Conservation (phyloP, 1,284 basidiomycete species). For the Schizopora paradoxa region DNA sequence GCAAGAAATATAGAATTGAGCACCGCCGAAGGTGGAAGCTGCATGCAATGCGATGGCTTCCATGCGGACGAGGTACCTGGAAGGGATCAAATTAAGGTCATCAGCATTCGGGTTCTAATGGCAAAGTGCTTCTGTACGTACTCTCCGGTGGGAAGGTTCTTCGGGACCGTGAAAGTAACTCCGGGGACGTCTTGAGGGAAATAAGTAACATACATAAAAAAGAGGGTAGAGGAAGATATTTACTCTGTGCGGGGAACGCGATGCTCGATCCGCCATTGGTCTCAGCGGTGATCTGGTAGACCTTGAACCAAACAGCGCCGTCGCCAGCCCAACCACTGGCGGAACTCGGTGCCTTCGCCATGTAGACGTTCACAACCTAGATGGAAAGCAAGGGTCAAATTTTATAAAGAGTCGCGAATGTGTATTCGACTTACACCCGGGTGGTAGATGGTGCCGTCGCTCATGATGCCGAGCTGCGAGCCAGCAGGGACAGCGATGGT, state of each 20-base stretch:
- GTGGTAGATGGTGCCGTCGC: conserved; percentile 33
- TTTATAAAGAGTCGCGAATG: background rate
- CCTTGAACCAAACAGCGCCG: conserved; percentile 37
- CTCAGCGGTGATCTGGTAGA: conserved; percentile 18
- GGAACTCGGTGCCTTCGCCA: conserved; percentile 33
- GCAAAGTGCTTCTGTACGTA: conserved; percentile 15
- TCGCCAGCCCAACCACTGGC: conserved; percentile 31
- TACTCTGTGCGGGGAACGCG: conserved; percentile 16
- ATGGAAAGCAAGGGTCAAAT: too few species aligned
- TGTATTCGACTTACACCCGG: conserved; percentile 31
- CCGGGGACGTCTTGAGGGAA: conserved; percentile 18
- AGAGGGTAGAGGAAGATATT: background rate
- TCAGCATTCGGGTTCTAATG: background rate
- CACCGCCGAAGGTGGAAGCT: conserved; percentile 1
- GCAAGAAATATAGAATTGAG: conserved; percentile 24
- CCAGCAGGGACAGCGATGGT: conserved; percentile 33
- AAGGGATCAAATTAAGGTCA: background rate
- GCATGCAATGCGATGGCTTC: conserved; percentile 25
- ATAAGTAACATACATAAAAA: background rate
- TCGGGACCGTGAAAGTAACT: conserved; percentile 24
- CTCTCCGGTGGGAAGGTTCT: conserved; percentile 24
- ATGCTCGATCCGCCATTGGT: conserved; percentile 16
- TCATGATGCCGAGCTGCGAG: conserved; percentile 28
- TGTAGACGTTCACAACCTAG: conserved; percentile 34
- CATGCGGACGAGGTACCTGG: conserved; percentile 25